Conservation (phyloP, 179 eudicot genomes). For the Amaranthus tricolor region DNA sequence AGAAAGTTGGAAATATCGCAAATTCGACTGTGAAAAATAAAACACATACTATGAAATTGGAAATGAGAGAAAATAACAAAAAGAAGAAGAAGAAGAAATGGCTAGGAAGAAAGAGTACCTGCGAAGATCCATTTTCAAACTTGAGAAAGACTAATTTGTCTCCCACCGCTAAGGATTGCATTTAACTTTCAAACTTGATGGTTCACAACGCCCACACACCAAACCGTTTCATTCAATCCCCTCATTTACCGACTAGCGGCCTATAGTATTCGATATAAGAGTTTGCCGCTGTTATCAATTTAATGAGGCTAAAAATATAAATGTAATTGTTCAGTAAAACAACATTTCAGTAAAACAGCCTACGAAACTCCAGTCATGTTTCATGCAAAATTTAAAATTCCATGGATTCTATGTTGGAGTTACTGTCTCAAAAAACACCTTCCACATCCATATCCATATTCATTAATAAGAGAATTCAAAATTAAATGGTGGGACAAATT, state of each 20-base stretch:
- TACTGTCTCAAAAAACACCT: no score
- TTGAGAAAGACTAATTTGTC: not conserved
- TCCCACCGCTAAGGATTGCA: slow-evolving; percentile 4
- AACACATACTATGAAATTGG: not conserved
- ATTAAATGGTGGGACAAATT: no score
- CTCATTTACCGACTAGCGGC: not conserved
- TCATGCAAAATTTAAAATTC: no score
- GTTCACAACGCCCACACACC: not conserved
- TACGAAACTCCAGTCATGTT: no score
- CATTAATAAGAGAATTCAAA: no score
- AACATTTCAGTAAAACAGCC: no score
- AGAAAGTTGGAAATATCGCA: slow-evolving; percentile 38
- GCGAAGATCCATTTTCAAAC: slow-evolving; percentile 17
- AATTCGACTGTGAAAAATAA: slow-evolving; percentile 44
- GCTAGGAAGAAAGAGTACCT: not conserved
- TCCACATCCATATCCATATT: no score
- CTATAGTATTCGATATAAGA: no score
- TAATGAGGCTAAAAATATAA: no score
- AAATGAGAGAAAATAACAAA: not conserved
- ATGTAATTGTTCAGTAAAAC: no score
- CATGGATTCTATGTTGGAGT: no score
- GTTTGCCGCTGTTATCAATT: no score
- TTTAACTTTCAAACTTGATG: not conserved
- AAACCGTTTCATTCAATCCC: not conserved
- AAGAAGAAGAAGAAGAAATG: not conserved